These are phyloP conservation scores for Polygonum aviculare DNA, from an alignment of 148 eudicot genomes.

Conservation along the genomic window DNA sequence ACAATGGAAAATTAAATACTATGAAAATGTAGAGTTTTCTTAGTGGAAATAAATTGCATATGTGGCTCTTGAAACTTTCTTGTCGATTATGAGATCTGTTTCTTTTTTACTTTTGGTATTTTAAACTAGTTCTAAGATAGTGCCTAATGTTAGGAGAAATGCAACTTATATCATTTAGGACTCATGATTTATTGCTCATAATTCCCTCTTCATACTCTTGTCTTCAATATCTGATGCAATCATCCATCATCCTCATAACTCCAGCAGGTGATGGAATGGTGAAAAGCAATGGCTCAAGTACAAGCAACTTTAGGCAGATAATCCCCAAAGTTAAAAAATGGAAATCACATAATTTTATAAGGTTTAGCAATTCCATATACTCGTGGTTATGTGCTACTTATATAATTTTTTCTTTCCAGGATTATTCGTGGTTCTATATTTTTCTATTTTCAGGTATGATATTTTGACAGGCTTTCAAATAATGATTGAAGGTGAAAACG, in stretches of 20 bases:
- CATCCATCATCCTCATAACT: constrained; percentile 15
- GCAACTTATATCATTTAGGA: not conserved
- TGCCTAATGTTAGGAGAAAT: not conserved
- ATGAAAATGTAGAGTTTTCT: not conserved
- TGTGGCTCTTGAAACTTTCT: not conserved
- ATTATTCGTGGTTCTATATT: not conserved
- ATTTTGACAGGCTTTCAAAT: not conserved
- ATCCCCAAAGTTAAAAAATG: not conserved
- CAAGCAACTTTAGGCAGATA: constrained; percentile 22
- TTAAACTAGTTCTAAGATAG: not conserved
- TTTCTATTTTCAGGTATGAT: not conserved
- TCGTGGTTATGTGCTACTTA: not conserved
- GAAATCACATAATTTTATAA: not conserved
- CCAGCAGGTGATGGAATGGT: constrained; percentile 19
- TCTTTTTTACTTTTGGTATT: not conserved
- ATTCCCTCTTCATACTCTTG: not conserved
- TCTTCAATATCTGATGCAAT: constrained; percentile 19
- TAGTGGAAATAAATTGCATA: not conserved
- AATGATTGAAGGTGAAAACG: not conserved
- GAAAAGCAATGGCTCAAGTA: constrained; percentile 24
- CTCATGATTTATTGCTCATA: not conserved
- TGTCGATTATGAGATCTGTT: not conserved
- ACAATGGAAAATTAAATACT: not conserved
- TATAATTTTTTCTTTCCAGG: not conserved
- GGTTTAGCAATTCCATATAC: not conserved